Evolutionary conservation across 768 basidiomycete species (phyloP).

Genomic region (Gyrodon lividus): DNA sequence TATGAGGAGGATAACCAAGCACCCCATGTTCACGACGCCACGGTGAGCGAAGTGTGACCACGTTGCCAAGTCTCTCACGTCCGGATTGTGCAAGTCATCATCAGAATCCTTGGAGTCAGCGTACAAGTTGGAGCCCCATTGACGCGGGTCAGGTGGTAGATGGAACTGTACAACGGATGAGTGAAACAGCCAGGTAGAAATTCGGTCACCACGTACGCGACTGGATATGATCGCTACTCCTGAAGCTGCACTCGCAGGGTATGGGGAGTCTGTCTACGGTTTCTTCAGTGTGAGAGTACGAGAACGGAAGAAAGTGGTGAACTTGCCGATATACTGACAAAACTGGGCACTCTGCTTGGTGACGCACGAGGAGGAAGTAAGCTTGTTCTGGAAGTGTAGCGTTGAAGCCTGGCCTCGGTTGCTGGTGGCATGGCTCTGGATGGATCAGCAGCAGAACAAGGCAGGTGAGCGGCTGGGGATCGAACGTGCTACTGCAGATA

Average conservation of each 20-base stretch:
- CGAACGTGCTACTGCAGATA: not conserved
- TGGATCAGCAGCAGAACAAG: not conserved
- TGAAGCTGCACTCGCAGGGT: slow-evolving; percentile 43
- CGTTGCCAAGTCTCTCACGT: slow-evolving; percentile 33
- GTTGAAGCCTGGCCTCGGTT: not conserved
- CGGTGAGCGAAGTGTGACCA: slow-evolving; percentile 50
- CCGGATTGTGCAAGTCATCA: slow-evolving; percentile 73
- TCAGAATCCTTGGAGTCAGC: slow-evolving; percentile 59
- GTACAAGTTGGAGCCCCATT: slow-evolving; percentile 63
- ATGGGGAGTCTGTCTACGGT: slow-evolving; percentile 33
- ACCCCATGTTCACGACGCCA: slow-evolving; percentile 72
- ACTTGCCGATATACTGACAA: slow-evolving; percentile 26
- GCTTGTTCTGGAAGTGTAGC: slow-evolving; percentile 11
- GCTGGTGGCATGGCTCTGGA: slow-evolving; percentile 16
- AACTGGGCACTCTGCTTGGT: slow-evolving; percentile 24
- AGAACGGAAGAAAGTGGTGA: not conserved
- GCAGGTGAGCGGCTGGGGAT: not conserved
- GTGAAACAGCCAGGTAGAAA: not conserved
- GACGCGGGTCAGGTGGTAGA: slow-evolving; percentile 61
- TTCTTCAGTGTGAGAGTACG: not conserved
- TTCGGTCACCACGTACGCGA: slow-evolving; percentile 34
- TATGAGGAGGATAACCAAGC: slow-evolving; percentile 53
- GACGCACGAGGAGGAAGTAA: slow-evolving; percentile 13
- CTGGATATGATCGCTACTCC: slow-evolving; percentile 37
- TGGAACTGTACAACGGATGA: slow-evolving; percentile 47